Conservation (phyloP, 495 filamentous ascomycete species). For the Pseudomonodictys pantanalensis region DNA sequence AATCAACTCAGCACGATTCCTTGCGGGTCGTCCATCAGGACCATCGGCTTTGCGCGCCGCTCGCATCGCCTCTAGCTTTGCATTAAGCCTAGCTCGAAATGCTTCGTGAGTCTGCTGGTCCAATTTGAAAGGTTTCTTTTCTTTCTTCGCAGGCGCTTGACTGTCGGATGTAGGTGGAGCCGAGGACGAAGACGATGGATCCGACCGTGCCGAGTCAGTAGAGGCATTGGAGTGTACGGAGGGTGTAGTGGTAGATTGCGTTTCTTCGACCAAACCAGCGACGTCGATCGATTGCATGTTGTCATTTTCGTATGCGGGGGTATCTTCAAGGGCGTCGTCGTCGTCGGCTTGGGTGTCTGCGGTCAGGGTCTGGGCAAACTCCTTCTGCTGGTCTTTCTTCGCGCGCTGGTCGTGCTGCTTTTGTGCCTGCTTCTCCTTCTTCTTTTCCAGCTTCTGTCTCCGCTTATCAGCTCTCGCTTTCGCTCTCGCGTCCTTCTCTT, state of each 20-base stretch:
- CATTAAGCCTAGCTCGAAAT: conserved; percentile 70
- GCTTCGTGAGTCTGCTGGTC: conserved; percentile 55
- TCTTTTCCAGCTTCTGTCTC: conserved; percentile 42
- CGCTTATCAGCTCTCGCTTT: conserved; percentile 42
- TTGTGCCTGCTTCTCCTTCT: conserved; percentile 49
- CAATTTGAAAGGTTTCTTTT: conserved; percentile 43
- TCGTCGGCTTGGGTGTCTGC: conserved; percentile 11
- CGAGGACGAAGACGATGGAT: conserved; percentile 24
- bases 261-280: conserved; percentile 36
- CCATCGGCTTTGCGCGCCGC: conserved; percentile 79
- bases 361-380: conserved; percentile 12
- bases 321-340: not conserved
- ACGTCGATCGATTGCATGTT: conserved; percentile 36
- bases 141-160: conserved; percentile 44
- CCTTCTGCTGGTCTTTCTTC: conserved; percentile 38
- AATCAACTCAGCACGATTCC: conserved; percentile 82
- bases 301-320: conserved; percentile 3
- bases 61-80: conserved; percentile 77
- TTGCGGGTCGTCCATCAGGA: conserved; percentile 70
- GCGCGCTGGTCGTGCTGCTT: conserved; percentile 46
- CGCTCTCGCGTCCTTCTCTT: conserved; percentile 31
- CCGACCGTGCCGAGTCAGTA: conserved; percentile 35
- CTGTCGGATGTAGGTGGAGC: conserved; percentile 39
- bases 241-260: conserved; percentile 17
- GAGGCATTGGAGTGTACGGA: conserved; percentile 37